Percentiles rank a stretch among this genome's conserved stretches.
These are phyloP conservation scores for Arachis stenosperma DNA, from an alignment of 306 rosid genomes.

Conservation along the genomic window DNA sequence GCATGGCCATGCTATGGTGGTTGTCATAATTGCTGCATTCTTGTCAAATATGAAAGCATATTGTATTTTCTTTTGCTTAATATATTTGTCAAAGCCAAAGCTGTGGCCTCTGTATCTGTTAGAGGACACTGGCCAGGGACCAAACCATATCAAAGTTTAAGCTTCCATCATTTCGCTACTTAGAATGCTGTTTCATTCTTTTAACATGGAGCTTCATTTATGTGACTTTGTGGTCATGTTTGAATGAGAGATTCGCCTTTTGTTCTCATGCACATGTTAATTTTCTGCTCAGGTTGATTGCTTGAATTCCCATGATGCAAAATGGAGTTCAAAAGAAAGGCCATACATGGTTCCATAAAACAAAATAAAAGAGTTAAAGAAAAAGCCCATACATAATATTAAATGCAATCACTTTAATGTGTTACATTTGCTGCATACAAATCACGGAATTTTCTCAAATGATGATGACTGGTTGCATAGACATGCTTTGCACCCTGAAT, in stretches of 20 bases:
- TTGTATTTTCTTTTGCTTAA: neutral
- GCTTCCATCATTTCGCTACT: neutral
- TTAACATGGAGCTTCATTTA: neutral
- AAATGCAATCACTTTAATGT: neutral
- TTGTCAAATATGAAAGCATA: constrained; percentile 3
- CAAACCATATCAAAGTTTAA: neutral
- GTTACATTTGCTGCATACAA: constrained; percentile 25
- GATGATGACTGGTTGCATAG: constrained; percentile 5
- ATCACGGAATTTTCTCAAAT: constrained; percentile 5
- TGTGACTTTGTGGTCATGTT: neutral
- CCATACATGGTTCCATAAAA: constrained; percentile 1
- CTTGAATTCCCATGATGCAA: constrained; percentile 16
- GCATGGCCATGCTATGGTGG: constrained; percentile 8
- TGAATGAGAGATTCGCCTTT: constrained; percentile 8
- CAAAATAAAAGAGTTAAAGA: neutral
- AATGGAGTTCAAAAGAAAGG: neutral
- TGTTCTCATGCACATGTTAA: neutral
- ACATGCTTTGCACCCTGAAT: constrained; percentile 1
- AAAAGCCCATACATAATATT: neutral
- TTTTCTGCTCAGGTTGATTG: neutral
- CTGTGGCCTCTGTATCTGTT: constrained; percentile 17
- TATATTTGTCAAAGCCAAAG: neutral
- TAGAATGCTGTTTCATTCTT: neutral
- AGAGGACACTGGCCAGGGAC: constrained; percentile 22
- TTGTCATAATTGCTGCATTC: constrained; percentile 8